Base-by-base conservation (phyloP, 305 asterid species). In the Fraxinus nigra region DNA sequence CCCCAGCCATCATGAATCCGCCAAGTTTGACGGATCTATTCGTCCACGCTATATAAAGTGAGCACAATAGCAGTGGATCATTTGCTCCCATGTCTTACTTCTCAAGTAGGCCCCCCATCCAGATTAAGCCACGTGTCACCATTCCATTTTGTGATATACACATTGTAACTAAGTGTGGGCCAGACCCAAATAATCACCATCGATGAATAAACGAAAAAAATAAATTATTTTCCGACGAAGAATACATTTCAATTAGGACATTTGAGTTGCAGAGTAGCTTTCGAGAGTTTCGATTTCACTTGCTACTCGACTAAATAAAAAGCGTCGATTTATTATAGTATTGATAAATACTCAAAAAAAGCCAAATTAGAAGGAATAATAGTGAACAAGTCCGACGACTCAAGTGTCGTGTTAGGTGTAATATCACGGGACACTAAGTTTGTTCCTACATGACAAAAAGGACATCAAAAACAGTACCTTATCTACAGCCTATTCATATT, bases 11-110 rank as follows among this genome's bases (percentile, higher is more conserved):
- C 30, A 32, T 70, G 79, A 69, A 75, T 79, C 86, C 65, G 86
- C 86, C 82, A 82, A 73, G 72, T 76, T 83, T 83, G 86, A 87
- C 85, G 85, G 73, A 22, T 77, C 38, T 30, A 37, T 33, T 22
- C 75, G 80, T 56, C 84, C 86, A 82, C 63, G 59, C 32, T 69
- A 1, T 61, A 61, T 54, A 76, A 78, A 33, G 84, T n/a, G 63
- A 72, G 18, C n/a, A 77, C 89, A 85, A 85, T 84, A 43, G 59
- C 59, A 80, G 82, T 80, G 91, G 89, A 81, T 85, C 81, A 51
- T 77, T 80, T 76, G 82, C 81, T 61, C 76, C 85, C 85, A 80
- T 46, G 32, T 84, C 84, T 48, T 56, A 33, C 70, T 78, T 43
- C 46, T 73, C n/a, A 26, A 40, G 35, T 46, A 75, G 35, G 33